phyloP scores from a whole-genome alignment of 495 filamentous ascomycete species.

The Aspergillus cavernicola region DNA sequence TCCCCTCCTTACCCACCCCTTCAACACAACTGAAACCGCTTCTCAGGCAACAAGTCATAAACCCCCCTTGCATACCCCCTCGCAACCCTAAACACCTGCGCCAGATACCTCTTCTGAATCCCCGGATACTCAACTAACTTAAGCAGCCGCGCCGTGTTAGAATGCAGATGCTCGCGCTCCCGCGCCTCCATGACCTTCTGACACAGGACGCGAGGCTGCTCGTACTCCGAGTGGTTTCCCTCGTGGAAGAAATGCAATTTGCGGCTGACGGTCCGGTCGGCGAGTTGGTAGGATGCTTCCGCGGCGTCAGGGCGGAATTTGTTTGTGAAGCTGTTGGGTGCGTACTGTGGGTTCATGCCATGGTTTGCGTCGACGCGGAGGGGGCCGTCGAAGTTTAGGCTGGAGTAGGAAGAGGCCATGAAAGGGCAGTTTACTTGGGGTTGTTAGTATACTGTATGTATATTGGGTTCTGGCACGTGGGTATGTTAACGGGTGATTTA shows the following conservation, averaged over 20 bases:
- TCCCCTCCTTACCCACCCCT: slow-evolving; percentile 43
- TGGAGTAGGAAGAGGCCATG: slow-evolving; percentile 38
- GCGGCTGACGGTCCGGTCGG: slow-evolving; percentile 46
- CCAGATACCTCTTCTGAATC: slow-evolving; percentile 49
- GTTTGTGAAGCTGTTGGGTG: slow-evolving; percentile 51
- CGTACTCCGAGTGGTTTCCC: slow-evolving; percentile 50
- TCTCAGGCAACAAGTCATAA: slow-evolving; percentile 40
- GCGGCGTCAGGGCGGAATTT: slow-evolving; percentile 54
- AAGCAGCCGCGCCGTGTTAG: slow-evolving; percentile 44
- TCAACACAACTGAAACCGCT: no score
- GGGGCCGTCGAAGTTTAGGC: slow-evolving; percentile 48
- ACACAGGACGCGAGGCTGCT: slow-evolving; percentile 50
- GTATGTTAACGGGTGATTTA: slow-evolving; percentile 6
- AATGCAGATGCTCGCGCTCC: slow-evolving; percentile 39
- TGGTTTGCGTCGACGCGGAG: slow-evolving; percentile 31
- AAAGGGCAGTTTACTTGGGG: slow-evolving; percentile 46
- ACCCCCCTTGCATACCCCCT: slow-evolving; percentile 45
- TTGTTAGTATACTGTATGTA: neutral
- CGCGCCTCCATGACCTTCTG: slow-evolving; percentile 41
- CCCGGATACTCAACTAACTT: slow-evolving; percentile 10
- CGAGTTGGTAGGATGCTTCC: slow-evolving; percentile 49
- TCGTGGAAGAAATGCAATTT: slow-evolving; percentile 55
- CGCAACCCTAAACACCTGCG: slow-evolving; percentile 50
- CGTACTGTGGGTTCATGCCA: slow-evolving; percentile 48
- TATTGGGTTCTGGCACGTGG: neutral